These are phyloP conservation scores for Graphilbum sp. DNA, from an alignment of 2,329 filamentous ascomycete species.

Conservation along the genomic window DNA sequence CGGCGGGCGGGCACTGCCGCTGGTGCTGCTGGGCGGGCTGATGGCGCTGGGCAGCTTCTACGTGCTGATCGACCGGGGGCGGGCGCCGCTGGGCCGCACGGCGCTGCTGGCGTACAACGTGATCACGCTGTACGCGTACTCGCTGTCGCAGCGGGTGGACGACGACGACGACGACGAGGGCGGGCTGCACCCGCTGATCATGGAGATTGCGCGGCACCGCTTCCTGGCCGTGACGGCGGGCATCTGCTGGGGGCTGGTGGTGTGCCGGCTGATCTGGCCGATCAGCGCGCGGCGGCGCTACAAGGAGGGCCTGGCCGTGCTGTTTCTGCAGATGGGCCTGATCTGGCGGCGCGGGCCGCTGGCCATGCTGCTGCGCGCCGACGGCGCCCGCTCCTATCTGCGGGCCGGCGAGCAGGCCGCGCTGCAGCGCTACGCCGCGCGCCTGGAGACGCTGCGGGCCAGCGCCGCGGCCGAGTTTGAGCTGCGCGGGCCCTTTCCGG, in stretches of 20 bases:
- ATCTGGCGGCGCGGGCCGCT: conserved; percentile 93
- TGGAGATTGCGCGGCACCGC: conserved; percentile 75
- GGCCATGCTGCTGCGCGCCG: conserved; percentile 48
- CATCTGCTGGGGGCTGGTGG: conserved; percentile 79
- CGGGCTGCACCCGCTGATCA: conserved; percentile 66
- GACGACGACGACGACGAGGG: conserved; percentile 82
- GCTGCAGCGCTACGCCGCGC: conserved; percentile 63
- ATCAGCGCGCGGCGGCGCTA: conserved; percentile 81
- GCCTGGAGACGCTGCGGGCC: conserved; percentile 55
- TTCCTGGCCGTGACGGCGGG: conserved; percentile 74
- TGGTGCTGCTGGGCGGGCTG: conserved; percentile 70
- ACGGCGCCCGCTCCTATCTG: conserved; percentile 54
- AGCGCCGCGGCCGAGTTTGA: conserved; percentile 78
- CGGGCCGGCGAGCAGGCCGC: conserved; percentile 75
- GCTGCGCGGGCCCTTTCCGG: conserved; percentile 72
- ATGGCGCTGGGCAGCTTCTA: conserved; percentile 77
- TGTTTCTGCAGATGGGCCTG: conserved; percentile 87
- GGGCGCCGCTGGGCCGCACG: conserved; percentile 82
- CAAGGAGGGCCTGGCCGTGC: conserved; percentile 72
- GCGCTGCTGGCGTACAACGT: conserved; percentile 94
- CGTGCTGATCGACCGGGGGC: conserved; percentile 68
- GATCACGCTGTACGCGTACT: conserved; percentile 86
- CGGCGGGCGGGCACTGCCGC: conserved; percentile 52
- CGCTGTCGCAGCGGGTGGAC: conserved; percentile 61
- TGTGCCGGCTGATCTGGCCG: conserved; percentile 84